phyloP scores from a whole-genome alignment of 306 rosid species.

The Acacia confusa region DNA sequence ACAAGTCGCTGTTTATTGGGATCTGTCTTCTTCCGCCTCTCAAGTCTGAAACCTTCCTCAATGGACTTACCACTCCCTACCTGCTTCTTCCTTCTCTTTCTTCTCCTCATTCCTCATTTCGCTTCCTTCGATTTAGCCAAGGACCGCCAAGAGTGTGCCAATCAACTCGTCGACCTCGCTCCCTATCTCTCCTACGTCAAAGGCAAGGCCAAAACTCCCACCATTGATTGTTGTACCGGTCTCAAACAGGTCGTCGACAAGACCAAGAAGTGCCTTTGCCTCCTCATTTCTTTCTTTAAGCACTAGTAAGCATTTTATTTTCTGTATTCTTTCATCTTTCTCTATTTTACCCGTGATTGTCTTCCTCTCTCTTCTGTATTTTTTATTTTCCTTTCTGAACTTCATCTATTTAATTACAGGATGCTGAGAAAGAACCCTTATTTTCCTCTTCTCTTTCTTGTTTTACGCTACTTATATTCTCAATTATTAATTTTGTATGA shows the following conservation, averaged over 20 bases:
- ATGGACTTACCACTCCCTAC: constrained; percentile 3
- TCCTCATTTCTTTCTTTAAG: no score
- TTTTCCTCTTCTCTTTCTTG: no score
- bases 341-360: no score
- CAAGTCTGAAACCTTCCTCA: background rate
- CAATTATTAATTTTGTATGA: no score
- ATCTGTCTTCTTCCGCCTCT: background rate
- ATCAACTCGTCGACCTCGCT: constrained; percentile 59
- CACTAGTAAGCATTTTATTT: no score
- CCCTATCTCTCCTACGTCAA: constrained; percentile 68
- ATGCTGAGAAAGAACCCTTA: no score
- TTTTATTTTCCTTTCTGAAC: no score
- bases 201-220: constrained; percentile 63
- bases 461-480: no score
- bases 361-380: no score
- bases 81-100: background rate
- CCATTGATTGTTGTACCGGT: constrained; percentile 77
- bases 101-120: constrained; percentile 27
- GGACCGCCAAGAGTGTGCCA: constrained; percentile 69
- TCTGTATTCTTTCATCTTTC: no score
- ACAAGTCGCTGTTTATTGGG: background rate
- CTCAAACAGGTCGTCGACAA: constrained; percentile 55
- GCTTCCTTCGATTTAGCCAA: constrained; percentile 45
- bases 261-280: constrained; percentile 72
- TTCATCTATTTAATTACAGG: no score